Percentiles rank a stretch among this genome's conserved stretches.
Conservation (phyloP, 2,329 filamentous ascomycete genomes). For the Cryphonectria naterciae region DNA sequence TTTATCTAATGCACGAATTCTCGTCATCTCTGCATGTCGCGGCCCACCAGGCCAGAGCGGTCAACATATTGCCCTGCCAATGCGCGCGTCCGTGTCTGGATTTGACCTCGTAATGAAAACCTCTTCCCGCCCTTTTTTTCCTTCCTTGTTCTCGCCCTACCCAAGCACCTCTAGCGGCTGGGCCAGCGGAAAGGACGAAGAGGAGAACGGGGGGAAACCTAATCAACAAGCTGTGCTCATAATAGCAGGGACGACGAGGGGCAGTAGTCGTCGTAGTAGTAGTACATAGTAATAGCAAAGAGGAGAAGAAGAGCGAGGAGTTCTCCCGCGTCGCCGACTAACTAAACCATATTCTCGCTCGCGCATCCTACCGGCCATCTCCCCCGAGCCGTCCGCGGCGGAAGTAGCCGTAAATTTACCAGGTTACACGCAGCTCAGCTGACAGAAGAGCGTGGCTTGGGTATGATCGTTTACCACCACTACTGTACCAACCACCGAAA, state of each 20-base stretch:
- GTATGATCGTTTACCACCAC: not conserved
- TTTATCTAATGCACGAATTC: not conserved
- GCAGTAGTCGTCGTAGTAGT: too few species aligned
- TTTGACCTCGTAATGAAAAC: not conserved
- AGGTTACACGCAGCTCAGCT: not conserved
- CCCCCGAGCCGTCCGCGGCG: constrained; percentile 4
- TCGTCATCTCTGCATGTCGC: not conserved
- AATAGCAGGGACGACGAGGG: not conserved
- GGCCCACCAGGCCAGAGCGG: not conserved
- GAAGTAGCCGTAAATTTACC: constrained; percentile 7
- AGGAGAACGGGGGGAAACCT: not conserved
- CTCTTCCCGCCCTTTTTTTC: not conserved
- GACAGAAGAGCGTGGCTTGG: not conserved
- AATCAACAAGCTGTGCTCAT: not conserved
- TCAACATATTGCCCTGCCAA: not conserved
- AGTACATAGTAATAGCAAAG: too few species aligned
- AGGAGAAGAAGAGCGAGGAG: not conserved
- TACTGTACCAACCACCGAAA: not conserved
- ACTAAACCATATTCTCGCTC: not conserved
- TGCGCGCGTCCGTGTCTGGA: not conserved
- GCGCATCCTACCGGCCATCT: not conserved
- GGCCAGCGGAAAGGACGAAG: not conserved
- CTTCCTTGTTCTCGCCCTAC: too few species aligned
- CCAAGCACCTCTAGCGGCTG: not conserved
- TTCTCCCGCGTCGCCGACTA: constrained; percentile 14